phyloP scores from a whole-genome alignment of 148 eudicot genomes.

The Rhododendron ovatum region DNA sequence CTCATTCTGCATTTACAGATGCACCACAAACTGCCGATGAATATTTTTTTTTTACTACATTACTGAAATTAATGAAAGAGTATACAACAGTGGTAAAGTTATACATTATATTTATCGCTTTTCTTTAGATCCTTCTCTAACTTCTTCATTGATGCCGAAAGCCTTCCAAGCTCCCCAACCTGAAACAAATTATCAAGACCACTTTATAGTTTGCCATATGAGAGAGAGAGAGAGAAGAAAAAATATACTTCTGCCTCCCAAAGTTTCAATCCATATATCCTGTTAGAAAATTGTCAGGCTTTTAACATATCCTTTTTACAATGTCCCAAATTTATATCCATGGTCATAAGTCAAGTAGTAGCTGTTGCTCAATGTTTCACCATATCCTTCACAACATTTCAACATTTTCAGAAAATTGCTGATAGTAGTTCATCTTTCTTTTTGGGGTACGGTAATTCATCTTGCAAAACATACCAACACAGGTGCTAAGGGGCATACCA shows the following conservation, averaged over 20 bases:
- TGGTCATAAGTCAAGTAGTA: neutral
- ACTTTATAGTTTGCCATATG: neutral
- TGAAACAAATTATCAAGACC: constrained; percentile 18
- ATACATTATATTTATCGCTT: constrained; percentile 61
- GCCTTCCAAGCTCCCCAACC: constrained; percentile 83
- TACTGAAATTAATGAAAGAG: neutral
- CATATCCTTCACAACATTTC: neutral
- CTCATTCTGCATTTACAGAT: constrained; percentile 55
- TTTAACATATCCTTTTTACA: too few species aligned
- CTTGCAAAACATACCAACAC: neutral
- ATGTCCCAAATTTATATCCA: neutral
- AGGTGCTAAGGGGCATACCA: neutral
- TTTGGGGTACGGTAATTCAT: neutral
- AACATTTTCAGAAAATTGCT: neutral
- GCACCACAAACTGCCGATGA: neutral
- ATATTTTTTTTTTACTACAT: neutral
- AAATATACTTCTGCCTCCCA: neutral
- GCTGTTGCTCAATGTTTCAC: neutral
- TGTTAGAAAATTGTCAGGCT: too few species aligned
- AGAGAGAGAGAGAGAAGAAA: neutral
- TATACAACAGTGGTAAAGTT: constrained; percentile 8
- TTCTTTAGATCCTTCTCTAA: constrained; percentile 80
- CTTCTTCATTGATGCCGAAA: constrained; percentile 80
- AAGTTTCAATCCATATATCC: neutral
- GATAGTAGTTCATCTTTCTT: neutral